These are phyloP conservation scores for Annulohypoxylon nitens DNA, from an alignment of 495 filamentous ascomycete genomes.

Conservation along the genomic window DNA sequence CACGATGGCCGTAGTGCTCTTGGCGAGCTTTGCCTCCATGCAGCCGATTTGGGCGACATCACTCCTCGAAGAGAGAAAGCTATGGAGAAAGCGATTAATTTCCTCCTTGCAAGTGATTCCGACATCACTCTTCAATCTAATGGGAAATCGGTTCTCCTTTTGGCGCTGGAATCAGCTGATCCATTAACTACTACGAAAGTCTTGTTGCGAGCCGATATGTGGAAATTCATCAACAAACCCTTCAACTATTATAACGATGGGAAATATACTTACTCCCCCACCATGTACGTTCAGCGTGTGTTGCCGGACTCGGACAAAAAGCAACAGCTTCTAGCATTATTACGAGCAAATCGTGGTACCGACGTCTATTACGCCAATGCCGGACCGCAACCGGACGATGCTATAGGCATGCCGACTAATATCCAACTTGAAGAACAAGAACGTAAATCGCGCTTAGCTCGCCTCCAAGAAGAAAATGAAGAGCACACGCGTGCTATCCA, in stretches of 20 bases:
- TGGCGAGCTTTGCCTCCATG: slow-evolving; percentile 63
- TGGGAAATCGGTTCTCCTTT: slow-evolving; percentile 60
- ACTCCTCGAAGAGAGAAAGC: slow-evolving; percentile 56
- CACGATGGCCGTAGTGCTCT: slow-evolving; percentile 63
- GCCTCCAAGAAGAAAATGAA: slow-evolving; percentile 53
- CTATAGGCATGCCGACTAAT: slow-evolving; percentile 58
- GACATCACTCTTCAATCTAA: slow-evolving; percentile 59
- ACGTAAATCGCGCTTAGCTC: slow-evolving; percentile 55
- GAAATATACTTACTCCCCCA: slow-evolving; percentile 59
- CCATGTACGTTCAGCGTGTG: slow-evolving; percentile 58
- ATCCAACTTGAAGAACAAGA: slow-evolving; percentile 61
- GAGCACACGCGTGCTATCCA: slow-evolving; percentile 56
- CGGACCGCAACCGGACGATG: slow-evolving; percentile 60
- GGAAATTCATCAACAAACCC: slow-evolving; percentile 61
- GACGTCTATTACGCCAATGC: slow-evolving; percentile 64
- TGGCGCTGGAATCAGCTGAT: slow-evolving; percentile 60
- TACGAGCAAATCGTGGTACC: slow-evolving; percentile 57
- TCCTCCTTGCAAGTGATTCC: slow-evolving; percentile 56
- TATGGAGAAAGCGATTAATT: slow-evolving; percentile 63
- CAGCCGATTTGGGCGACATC: slow-evolving; percentile 54
- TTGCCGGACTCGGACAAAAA: slow-evolving; percentile 51
- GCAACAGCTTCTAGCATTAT: slow-evolving; percentile 55
- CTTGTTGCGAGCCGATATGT: slow-evolving; percentile 61
- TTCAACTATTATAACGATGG: slow-evolving; percentile 60
- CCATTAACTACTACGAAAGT: slow-evolving; percentile 59